These are phyloP conservation scores for Camelina sativa DNA, from an alignment of 345 rosid genomes.

Conservation along the genomic window DNA sequence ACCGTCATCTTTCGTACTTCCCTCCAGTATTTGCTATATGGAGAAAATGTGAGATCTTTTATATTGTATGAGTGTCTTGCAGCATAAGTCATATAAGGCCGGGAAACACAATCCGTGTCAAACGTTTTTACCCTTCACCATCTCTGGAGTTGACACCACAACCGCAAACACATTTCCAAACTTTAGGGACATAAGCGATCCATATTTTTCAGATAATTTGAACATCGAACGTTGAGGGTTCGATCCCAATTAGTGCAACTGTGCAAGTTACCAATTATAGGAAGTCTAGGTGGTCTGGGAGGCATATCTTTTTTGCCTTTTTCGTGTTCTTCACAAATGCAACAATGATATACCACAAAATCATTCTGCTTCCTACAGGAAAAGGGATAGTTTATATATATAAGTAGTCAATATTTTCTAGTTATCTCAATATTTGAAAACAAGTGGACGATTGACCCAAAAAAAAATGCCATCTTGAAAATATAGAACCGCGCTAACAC, in stretches of 20 bases:
- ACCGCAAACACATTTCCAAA: slow-evolving; percentile 50
- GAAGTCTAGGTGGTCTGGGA: slow-evolving; percentile 50
- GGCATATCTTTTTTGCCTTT: slow-evolving; percentile 33
- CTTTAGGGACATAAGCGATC: slow-evolving; percentile 51
- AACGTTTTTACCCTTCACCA: slow-evolving; percentile 47
- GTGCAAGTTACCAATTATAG: slow-evolving; percentile 53
- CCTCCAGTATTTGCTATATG: slow-evolving; percentile 46
- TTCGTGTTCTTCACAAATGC: slow-evolving; percentile 8
- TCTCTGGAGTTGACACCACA: slow-evolving; percentile 52
- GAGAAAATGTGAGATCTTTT: slow-evolving; percentile 43
- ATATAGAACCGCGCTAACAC: no score
- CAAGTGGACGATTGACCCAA: no score
- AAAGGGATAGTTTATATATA: no score
- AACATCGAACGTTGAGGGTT: slow-evolving; percentile 46
- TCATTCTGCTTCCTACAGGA: slow-evolving; percentile 24
- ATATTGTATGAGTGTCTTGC: slow-evolving; percentile 41
- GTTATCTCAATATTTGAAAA: no score
- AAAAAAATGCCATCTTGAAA: no score
- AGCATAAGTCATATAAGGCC: slow-evolving; percentile 42
- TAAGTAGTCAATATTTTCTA: no score
- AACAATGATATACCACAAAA: slow-evolving; percentile 24
- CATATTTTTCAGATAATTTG: slow-evolving; percentile 49
- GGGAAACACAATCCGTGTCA: slow-evolving; percentile 45
- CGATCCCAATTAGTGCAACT: slow-evolving; percentile 40
- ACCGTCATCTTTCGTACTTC: slow-evolving; percentile 47